A percentile compares a stretch with the other conserved stretches of the same genome.
phyloP scores from a whole-genome alignment of 371 early-diverging fungal species.

The Apophysomyces elegans region DNA sequence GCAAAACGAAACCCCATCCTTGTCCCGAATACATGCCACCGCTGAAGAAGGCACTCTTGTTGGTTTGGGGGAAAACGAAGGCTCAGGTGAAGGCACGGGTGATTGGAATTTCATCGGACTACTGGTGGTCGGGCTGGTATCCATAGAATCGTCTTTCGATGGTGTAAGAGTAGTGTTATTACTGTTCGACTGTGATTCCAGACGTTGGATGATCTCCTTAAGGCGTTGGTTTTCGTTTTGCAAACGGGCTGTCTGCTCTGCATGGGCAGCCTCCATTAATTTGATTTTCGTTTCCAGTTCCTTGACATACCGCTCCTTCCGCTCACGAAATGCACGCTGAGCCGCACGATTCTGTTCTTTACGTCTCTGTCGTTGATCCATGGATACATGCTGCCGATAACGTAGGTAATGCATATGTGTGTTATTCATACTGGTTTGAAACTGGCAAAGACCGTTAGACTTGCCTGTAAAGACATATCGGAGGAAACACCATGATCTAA shows the following conservation, averaged over 20 bases:
- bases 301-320: slow-evolving; percentile 73
- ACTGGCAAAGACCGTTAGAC: background rate
- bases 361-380: slow-evolving; percentile 55
- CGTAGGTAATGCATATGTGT: background rate
- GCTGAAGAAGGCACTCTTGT: slow-evolving; percentile 33
- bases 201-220: slow-evolving; percentile 18
- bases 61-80: slow-evolving; percentile 11
- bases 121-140: background rate
- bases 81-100: slow-evolving; percentile 6
- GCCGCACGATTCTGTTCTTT: slow-evolving; percentile 84
- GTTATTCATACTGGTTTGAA: slow-evolving; percentile 6
- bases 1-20: slow-evolving; percentile 52
- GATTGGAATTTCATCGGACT: background rate
- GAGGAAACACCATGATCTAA: background rate
- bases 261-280: slow-evolving; percentile 57
- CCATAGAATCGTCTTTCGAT: slow-evolving; percentile 13
- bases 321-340: slow-evolving; percentile 78
- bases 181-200: slow-evolving; percentile 37
- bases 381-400: slow-evolving; percentile 14
- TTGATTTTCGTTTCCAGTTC: slow-evolving; percentile 70
- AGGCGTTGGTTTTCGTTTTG: slow-evolving; percentile 38
- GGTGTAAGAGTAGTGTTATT: background rate
- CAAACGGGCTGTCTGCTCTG: slow-evolving; percentile 23
- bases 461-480: background rate
- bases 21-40: slow-evolving; percentile 48